Base-by-base conservation (phyloP, 2,329 filamentous ascomycete species). In the Colletotrichum godetiae region DNA sequence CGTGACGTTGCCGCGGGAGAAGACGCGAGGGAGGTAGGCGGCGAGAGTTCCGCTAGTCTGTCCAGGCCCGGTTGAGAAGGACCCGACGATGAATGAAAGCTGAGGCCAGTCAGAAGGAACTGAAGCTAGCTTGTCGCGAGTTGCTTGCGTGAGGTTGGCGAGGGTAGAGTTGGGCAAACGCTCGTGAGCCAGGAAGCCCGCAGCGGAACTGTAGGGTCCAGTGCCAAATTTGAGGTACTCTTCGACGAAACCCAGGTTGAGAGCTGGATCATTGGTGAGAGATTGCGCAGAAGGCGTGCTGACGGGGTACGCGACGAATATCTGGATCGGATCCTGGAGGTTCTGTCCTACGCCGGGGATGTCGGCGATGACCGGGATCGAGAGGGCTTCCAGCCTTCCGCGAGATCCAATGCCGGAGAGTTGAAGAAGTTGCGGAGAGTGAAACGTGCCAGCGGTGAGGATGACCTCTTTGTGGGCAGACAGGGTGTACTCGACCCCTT, bases 281-380 rank as follows among this genome's bases (percentile, higher is more conserved):
- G 67, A 67, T 31, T 71, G 67, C 3, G 65, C 68, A 1, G 67
- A 65, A 11, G 61, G 57, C 15, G 62, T 74, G 49, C 33, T 63
- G 12, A 74, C 68, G 37, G 67, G 67, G 37, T 61, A 71, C 6
- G 67, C 67, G 46, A 73, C 67, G 31, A 65, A 70, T 12, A 73
- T 65, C 72, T 96, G 89, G 29, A 98, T 85, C 0, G 97, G 98
- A 3, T 89, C 92, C 74, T 97, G 92, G 19, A 99, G 85, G 80
- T 95, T 92, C 76, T 95, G 87, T 29, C 95, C 91, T 81, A 99
- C 99, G 6, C 94, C 94, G 4, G 91, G 88, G 0, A 89, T 80
- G 74, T 92, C 85, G 3, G 81, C 80, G 53, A 90, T 72, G 15
- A 90, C 83, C 0, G 83, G 80, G 70, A 86, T 85, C 4, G 76